phyloP scores from a whole-genome alignment of 2,329 filamentous ascomycete genomes.

The Colletotrichum musae region DNA sequence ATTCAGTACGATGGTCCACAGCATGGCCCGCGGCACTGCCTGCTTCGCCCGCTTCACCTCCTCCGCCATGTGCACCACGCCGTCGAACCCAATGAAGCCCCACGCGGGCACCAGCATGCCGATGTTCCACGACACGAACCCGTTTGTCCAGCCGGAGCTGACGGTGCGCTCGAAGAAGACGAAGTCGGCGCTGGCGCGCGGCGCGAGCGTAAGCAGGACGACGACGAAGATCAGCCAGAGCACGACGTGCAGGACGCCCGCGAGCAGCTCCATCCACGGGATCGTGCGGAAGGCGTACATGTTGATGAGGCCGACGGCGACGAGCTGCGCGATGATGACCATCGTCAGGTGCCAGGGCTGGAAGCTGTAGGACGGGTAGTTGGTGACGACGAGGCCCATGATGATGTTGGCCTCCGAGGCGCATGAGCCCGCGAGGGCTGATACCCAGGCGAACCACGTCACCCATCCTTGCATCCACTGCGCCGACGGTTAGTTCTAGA shows the following conservation, averaged over 20 bases:
- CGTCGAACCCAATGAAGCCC: slow-evolving; percentile 38
- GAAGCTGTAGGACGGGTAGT: slow-evolving; percentile 33
- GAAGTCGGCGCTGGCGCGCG: slow-evolving; percentile 34
- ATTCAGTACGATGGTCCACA: slow-evolving; percentile 43
- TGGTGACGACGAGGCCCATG: slow-evolving; percentile 37
- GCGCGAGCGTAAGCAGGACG: slow-evolving; percentile 30
- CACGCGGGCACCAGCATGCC: slow-evolving; percentile 39
- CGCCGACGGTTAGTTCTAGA: neutral
- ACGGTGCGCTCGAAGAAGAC: slow-evolving; percentile 39
- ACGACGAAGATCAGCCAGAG: slow-evolving; percentile 36
- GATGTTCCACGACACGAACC: slow-evolving; percentile 40
- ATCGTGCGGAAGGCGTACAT: slow-evolving; percentile 39
- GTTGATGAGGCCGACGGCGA: slow-evolving; percentile 34
- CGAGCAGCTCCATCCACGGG: slow-evolving; percentile 38
- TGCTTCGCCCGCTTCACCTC: slow-evolving; percentile 40
- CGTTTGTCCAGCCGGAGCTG: slow-evolving; percentile 37
- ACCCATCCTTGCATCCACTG: slow-evolving; percentile 41
- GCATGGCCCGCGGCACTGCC: slow-evolving; percentile 39
- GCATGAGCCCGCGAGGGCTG: slow-evolving; percentile 32
- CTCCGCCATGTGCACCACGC: slow-evolving; percentile 43
- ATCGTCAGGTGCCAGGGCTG: slow-evolving; percentile 39
- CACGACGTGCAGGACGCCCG: slow-evolving; percentile 34
- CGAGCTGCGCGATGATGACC: slow-evolving; percentile 39
- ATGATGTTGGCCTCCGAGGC: slow-evolving; percentile 40
- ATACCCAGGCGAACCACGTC: slow-evolving; percentile 39